Conservation (phyloP, 164 flowering plant species). For the Nymphaea thermarum region DNA sequence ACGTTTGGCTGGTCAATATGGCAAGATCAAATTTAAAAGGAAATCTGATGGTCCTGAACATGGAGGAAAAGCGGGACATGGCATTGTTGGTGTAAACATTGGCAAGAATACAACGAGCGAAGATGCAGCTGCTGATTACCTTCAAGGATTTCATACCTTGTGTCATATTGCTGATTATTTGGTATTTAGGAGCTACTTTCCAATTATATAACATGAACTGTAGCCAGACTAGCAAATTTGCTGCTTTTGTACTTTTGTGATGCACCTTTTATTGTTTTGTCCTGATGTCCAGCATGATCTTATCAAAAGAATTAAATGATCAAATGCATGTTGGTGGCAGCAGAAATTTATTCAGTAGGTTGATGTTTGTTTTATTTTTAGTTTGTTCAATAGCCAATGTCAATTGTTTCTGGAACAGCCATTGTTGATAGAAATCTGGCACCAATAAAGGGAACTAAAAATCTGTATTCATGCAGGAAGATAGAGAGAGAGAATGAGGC, state of each 20-base stretch:
- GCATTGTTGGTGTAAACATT: constrained; percentile 94
- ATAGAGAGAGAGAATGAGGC: no score
- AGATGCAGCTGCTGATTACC: constrained; percentile 95
- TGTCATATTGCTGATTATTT: constrained; percentile 98
- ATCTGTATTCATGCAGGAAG: no score
- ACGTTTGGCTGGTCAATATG: constrained; percentile 94
- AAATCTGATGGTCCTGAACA: constrained; percentile 50
- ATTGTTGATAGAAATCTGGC: not conserved
- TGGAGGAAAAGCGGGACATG: constrained; percentile 98
- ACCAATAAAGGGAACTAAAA: no score
- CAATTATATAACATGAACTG: not conserved
- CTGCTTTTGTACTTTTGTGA: not conserved
- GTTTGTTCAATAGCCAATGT: not conserved
- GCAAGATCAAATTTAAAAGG: constrained; percentile 83
- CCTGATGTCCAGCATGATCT: not conserved
- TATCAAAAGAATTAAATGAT: not conserved
- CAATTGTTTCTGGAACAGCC: not conserved
- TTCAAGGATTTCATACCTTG: constrained; percentile 93
- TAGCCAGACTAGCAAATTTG: not conserved
- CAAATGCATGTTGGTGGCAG: not conserved
- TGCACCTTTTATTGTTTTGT: not conserved
- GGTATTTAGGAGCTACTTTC: constrained; percentile 26
- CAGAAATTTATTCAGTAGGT: not conserved
- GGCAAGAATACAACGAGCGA: constrained; percentile 97
- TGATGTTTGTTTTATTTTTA: no score